Base-by-base conservation (phyloP, 768 basidiomycete species). In the Phaffia australis region DNA sequence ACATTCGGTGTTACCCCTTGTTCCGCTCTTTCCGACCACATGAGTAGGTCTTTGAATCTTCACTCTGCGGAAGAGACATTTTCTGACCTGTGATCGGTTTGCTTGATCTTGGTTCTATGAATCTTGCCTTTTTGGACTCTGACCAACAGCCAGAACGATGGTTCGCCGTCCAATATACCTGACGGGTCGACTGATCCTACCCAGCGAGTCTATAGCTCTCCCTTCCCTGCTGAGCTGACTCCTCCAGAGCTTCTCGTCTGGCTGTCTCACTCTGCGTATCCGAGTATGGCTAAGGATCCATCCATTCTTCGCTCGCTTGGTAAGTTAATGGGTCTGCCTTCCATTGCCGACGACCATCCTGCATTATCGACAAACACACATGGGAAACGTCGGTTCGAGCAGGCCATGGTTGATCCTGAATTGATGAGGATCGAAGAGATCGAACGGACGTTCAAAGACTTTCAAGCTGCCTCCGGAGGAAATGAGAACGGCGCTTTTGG, bases 241-340 rank as follows among this genome's bases (percentile, higher is more conserved):
- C 66, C 66, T 27, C 66, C 66, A 14, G 59, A 60, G 47, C 52
- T 67, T 4, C 66, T 67, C 47, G 66, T 67, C 23, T 67, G 66
- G 66, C 54, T 67, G 32, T 67, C 66, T 15, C 51, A 67, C 15
- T 56, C 59, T 7, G 27, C 55, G 19, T 67, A 23, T n/a, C 60
- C 55, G 16, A 61, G 63, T 4, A 42, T 67, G 51, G 60, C 66
- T 35, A 56, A 62, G 48, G 66, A 62, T 21, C 60, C 35, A n/a
- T 60, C 61, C 32, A 60, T 54, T 7, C 60, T 67, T 7, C 66
- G 66, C 14, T 42, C 58, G 2, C 63, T 62, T 32, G 66, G 52
- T 19, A 42, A 55, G 19, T 56, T 67, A 7, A 67, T 67, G 52
- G 60, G 60, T 16, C 46, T 64, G 19, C 63, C 63, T 11, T 61